Conservation (phyloP, 202 grass and related monocot genomes). For the Panicum virgatum region DNA sequence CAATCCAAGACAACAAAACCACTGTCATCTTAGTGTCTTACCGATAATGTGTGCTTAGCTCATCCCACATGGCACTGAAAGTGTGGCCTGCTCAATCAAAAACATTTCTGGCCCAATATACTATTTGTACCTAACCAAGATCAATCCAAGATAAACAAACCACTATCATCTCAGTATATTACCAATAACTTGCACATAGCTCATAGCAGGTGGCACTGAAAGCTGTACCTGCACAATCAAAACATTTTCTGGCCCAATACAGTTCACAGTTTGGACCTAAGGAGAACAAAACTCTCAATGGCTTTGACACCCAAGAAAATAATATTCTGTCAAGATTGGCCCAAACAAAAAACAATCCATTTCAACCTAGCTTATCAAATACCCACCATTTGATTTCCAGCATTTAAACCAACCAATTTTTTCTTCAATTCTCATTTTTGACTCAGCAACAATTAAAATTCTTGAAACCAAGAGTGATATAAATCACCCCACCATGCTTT, state of each 20-base stretch:
- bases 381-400: background rate
- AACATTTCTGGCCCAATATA: background rate
- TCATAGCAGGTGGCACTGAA: background rate
- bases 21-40: background rate
- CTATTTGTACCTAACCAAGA: background rate
- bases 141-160: background rate
- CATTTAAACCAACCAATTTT: background rate
- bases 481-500: background rate
- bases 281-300: background rate
- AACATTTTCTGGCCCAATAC: background rate
- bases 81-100: background rate
- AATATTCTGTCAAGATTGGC: background rate
- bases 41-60: background rate
- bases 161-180: background rate
- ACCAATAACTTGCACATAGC: background rate
- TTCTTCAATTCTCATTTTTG: background rate
- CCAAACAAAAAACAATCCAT: background rate
- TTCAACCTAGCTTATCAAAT: constrained; percentile 16
- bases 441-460: constrained; percentile 7
- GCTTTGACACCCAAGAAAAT: background rate
- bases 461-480: background rate
- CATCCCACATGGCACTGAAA: background rate
- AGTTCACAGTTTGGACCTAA: background rate
- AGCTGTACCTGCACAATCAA: background rate
- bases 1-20: background rate